phyloP scores from a whole-genome alignment of 345 rosid species.

The Populus davidiana region DNA sequence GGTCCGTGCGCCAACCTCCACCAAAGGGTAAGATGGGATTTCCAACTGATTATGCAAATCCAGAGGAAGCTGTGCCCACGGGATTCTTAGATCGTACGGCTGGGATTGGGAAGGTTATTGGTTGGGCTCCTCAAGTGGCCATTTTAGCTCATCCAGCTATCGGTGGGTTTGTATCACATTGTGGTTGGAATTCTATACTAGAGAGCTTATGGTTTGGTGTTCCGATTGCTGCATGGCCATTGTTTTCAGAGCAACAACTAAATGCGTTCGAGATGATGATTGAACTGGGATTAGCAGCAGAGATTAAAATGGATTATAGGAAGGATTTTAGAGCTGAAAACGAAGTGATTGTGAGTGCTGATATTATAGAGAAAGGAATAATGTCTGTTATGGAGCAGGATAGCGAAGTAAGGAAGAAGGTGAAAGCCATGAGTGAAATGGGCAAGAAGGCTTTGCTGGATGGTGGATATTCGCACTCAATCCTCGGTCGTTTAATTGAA shows the following conservation, averaged over 20 bases:
- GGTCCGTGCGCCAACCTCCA: conserved; percentile 12
- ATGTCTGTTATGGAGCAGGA: conserved; percentile 8
- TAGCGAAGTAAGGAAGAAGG: neutral
- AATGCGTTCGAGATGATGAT: conserved; percentile 9
- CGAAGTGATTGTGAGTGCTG: neutral
- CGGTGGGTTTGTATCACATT: conserved; percentile 23
- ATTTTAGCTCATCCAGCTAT: conserved; percentile 5
- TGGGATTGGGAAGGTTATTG: conserved; percentile 18
- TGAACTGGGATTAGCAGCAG: conserved; percentile 13
- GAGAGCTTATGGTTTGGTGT: conserved; percentile 23
- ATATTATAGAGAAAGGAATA: conserved; percentile 17
- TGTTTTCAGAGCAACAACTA: conserved; percentile 15
- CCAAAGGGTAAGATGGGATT: neutral
- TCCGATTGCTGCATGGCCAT: conserved; percentile 17
- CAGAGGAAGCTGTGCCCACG: neutral
- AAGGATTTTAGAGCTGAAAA: neutral
- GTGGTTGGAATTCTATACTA: conserved; percentile 19
- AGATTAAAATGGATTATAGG: conserved; percentile 13
- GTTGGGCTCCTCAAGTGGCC: conserved; percentile 22
- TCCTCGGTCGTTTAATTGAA: conserved; percentile 3
- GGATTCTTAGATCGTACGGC: conserved; percentile 17
- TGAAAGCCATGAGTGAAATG: neutral
- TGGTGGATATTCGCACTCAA: conserved; percentile 8
- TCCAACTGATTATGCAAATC: neutral
- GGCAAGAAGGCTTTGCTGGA: conserved; percentile 6